phyloP scores from a whole-genome alignment of 2,329 filamentous ascomycete species.

The Thelonectria discophora region DNA sequence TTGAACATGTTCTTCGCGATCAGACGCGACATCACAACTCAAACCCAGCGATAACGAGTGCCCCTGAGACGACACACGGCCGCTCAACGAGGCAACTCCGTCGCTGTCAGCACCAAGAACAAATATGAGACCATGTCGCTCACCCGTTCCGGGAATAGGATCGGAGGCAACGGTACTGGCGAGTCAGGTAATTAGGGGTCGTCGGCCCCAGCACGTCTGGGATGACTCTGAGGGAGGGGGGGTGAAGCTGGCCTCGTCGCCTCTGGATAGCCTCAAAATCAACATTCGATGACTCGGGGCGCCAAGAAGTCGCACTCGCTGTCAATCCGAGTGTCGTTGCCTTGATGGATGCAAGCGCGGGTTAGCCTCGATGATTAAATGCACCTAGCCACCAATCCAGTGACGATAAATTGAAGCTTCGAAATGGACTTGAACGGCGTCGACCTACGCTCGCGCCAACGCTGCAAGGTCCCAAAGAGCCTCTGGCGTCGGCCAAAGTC shows the following conservation, averaged over 20 bases:
- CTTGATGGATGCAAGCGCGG: neutral
- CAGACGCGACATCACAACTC: neutral
- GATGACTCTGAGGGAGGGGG: slow-evolving; percentile 1
- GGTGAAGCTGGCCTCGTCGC: neutral
- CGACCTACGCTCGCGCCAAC: neutral
- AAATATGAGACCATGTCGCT: neutral
- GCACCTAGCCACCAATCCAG: neutral
- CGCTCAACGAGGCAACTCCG: neutral
- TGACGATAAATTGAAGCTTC: neutral
- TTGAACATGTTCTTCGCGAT: neutral
- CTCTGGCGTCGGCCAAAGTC: neutral
- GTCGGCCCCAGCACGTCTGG: neutral
- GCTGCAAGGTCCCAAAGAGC: neutral
- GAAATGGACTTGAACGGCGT: neutral
- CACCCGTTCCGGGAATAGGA: neutral
- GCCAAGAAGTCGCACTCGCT: neutral
- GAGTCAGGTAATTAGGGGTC: neutral
- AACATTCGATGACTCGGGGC: neutral
- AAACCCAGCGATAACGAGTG: neutral
- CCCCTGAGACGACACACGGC: neutral
- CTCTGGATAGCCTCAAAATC: neutral
- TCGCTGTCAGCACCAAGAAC: neutral
- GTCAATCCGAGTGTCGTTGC: neutral
- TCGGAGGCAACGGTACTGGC: neutral
- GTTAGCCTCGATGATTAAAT: neutral